Conservation (phyloP, 1,284 basidiomycete genomes). For the Trametes hirsuta region DNA sequence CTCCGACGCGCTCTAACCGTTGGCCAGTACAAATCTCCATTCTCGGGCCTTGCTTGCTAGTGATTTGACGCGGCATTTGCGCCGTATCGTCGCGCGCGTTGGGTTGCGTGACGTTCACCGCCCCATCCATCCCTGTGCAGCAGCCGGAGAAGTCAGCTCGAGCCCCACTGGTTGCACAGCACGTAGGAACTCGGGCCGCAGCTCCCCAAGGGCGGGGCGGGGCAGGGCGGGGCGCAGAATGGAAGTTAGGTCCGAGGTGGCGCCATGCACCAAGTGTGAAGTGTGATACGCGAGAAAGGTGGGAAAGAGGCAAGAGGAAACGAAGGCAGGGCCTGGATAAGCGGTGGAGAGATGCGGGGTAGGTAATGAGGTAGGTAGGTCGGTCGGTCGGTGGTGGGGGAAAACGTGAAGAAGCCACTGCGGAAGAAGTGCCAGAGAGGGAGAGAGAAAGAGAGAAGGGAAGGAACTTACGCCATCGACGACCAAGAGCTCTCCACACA, state of each 20-base stretch:
- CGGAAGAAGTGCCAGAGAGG: neutral
- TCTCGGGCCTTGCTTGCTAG: too few species aligned
- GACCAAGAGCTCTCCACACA: slow-evolving; percentile 85
- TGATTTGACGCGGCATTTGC: neutral
- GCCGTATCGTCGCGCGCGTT: neutral
- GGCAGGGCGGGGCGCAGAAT: neutral
- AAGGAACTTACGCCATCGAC: slow-evolving; percentile 67
- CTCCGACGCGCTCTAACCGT: too few species aligned
- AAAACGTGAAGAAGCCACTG: too few species aligned
- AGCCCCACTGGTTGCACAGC: neutral
- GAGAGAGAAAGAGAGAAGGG: neutral
- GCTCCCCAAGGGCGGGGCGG: neutral
- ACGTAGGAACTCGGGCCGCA: neutral
- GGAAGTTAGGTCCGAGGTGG: neutral
- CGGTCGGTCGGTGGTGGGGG: too few species aligned
- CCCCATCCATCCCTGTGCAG: slow-evolving; percentile 25
- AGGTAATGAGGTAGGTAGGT: too few species aligned
- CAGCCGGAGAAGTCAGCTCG: neutral
- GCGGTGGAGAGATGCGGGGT: neutral
- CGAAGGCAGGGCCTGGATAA: neutral
- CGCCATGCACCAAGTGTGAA: neutral
- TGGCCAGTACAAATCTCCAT: too few species aligned
- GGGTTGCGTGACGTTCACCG: slow-evolving; percentile 7
- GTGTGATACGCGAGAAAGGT: neutral
- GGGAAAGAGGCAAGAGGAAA: neutral